Evolutionary conservation across 2,329 filamentous ascomycete genomes (phyloP), one percentile per base, ranked within the genome.

Genomic region (Fusarium gaditjirri): DNA sequence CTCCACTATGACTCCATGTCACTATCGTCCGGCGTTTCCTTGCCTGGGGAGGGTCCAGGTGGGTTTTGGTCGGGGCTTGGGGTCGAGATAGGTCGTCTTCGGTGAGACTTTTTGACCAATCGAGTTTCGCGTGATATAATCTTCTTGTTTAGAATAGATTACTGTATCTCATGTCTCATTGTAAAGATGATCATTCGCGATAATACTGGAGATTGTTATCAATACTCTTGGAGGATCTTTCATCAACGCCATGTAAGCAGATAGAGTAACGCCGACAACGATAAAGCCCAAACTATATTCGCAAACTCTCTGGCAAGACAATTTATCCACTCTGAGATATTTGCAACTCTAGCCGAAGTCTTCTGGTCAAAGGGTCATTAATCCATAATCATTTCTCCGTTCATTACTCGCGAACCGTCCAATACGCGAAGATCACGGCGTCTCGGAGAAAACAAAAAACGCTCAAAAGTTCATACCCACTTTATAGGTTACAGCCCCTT

Each of bases 1-100:
- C 60, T 46, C 65, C 65, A 64, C 64, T 44, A 19, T 52, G 50
- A 39, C 64, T 68, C 49, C 57, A 68, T 68, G 47, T 25, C 25
- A 33, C 19, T 61, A 68, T 68, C 64, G 56, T 42, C 29, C 58
- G 58, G 58, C 47, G 39, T 61, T 33, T 42, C 62, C 23, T 14
- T 65, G 29, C 16, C 56, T 33, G 14, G 29, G 21, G 46, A 17
- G 17, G 36, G 61, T 42, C 16, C 10, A 33, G 50, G 60, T 52
- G 50, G 43, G 23, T 41, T 47, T 16, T 8, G 12, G 5, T 25
- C n/a, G n/a, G 49, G 44, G 17, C 39, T 8, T 42, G 12, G 17
- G 35, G 35, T 42, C 13, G n/a, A 39, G 43, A 61, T 49, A 43
- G 47, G 47, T 35, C 49, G 23, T 27, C 16, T 27, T 60, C 47